Percentiles rank a stretch among this genome's conserved stretches.
These are phyloP conservation scores for Calonectria honghensis DNA, from an alignment of 2,329 filamentous ascomycete species.

Conservation along the genomic window DNA sequence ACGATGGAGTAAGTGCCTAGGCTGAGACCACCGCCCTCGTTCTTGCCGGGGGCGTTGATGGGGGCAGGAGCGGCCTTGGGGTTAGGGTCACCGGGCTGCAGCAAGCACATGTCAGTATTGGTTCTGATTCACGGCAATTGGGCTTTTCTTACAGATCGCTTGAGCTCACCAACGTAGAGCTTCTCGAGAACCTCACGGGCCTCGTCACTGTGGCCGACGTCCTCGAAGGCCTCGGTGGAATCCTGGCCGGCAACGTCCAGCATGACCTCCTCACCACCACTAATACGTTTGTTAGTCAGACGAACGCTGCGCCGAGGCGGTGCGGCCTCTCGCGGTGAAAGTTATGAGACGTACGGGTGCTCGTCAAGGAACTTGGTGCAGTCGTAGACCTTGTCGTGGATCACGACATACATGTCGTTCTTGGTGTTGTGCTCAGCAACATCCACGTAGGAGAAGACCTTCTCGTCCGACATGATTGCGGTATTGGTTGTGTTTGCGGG, in stretches of 20 bases:
- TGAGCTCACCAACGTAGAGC: slow-evolving; percentile 84
- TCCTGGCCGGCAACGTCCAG: slow-evolving; percentile 97
- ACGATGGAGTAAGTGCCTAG: slow-evolving; percentile 88
- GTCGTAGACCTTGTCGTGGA: slow-evolving; percentile 99
- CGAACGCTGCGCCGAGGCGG: slow-evolving; percentile 26
- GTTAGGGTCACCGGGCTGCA: slow-evolving; percentile 84
- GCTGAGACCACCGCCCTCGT: slow-evolving; percentile 77
- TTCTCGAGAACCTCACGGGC: slow-evolving; percentile 93
- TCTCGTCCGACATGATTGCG: slow-evolving; percentile 58
- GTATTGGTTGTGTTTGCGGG: slow-evolving; percentile 45
- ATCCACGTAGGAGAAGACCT: slow-evolving; percentile 84
- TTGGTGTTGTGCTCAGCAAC: slow-evolving; percentile 91
- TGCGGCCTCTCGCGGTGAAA: slow-evolving; percentile 20
- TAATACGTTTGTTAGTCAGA: slow-evolving; percentile 62
- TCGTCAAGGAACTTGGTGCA: slow-evolving; percentile 93
- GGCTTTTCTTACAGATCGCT: slow-evolving; percentile 80
- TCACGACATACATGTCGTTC: slow-evolving; percentile 93
- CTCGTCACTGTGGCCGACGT: slow-evolving; percentile 99
- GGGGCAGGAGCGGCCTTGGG: slow-evolving; percentile 73
- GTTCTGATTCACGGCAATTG: slow-evolving; percentile 17
- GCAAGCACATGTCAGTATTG: slow-evolving; percentile 51
- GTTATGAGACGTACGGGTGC: slow-evolving; percentile 82
- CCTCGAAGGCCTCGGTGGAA: slow-evolving; percentile 98
- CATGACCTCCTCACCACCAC: slow-evolving; percentile 98
- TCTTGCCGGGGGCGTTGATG: slow-evolving; percentile 68